Evolutionary conservation across 1,284 basidiomycete genomes (phyloP).

Genomic region (Pascua sp.): DNA sequence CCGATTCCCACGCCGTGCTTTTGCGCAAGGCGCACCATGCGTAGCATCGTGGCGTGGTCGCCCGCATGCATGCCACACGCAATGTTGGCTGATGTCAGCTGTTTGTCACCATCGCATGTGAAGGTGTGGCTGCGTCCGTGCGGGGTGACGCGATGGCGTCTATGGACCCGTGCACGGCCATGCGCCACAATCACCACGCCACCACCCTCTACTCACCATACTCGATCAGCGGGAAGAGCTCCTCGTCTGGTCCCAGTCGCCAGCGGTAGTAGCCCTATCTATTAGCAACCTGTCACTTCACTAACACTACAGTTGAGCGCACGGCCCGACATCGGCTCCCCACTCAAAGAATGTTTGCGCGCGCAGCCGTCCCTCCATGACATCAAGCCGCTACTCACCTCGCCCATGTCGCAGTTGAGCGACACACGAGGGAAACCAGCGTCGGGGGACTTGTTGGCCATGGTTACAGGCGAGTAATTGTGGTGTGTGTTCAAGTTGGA

Average conservation of each 20-base stretch:
- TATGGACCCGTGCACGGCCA: too few species aligned
- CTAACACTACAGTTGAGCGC: constrained; percentile 4
- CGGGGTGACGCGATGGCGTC: too few species aligned
- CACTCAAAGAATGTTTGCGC: too few species aligned
- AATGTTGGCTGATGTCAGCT: constrained; percentile 27
- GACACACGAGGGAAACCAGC: neutral
- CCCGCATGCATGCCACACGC: constrained; percentile 46
- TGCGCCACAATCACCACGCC: neutral
- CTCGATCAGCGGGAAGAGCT: constrained; percentile 36
- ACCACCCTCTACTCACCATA: constrained; percentile 5
- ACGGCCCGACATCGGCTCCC: too few species aligned
- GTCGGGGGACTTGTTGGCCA: too few species aligned
- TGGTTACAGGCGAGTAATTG: too few species aligned
- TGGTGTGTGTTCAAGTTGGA: too few species aligned
- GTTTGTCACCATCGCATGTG: too few species aligned
- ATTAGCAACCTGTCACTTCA: constrained; percentile 5
- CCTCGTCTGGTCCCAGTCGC: constrained; percentile 42
- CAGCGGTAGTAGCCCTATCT: constrained; percentile 38
- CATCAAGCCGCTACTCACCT: neutral
- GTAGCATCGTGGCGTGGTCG: constrained; percentile 41
- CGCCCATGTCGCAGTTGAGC: constrained; percentile 14
- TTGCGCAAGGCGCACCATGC: constrained; percentile 39
- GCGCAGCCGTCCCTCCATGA: too few species aligned
- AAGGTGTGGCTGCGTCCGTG: too few species aligned
- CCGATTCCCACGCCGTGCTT: constrained; percentile 40